These are phyloP conservation scores for Candida verbasci DNA, from an alignment of 805 yeast genomes.

Conservation along the genomic window DNA sequence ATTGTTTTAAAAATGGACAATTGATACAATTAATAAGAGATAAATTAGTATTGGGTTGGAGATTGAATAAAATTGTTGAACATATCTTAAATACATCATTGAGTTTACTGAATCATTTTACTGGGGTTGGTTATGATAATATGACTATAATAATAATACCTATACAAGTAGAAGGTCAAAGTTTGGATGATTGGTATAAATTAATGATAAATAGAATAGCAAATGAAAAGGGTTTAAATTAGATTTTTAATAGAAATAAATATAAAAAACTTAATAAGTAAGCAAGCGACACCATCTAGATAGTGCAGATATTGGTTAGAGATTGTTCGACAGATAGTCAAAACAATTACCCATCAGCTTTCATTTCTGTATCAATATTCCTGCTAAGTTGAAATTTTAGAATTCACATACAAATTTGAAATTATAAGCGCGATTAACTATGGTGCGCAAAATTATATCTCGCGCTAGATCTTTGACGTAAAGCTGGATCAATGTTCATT, in stretches of 20 bases:
- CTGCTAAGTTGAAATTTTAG: too few species aligned
- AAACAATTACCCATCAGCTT: too few species aligned
- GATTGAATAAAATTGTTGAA: conserved; percentile 55
- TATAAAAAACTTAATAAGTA: too few species aligned
- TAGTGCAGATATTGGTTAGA: too few species aligned
- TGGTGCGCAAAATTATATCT: too few species aligned
- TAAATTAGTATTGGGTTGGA: conserved; percentile 53
- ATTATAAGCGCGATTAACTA: too few species aligned
- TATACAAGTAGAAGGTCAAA: conserved; percentile 41
- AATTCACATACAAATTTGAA: too few species aligned
- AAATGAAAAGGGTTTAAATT: conserved; percentile 17
- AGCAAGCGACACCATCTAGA: too few species aligned
- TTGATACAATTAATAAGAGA: conserved; percentile 52
- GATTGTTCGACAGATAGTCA: too few species aligned
- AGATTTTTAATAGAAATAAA: not conserved
- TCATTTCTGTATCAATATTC: too few species aligned
- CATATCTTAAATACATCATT: conserved; percentile 61
- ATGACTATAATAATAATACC: conserved; percentile 74
- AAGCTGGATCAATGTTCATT: too few species aligned
- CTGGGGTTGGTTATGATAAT: conserved; percentile 80
- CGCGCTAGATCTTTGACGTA: too few species aligned
- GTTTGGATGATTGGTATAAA: conserved; percentile 55
- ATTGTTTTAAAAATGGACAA: conserved; percentile 50
- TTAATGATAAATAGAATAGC: conserved; percentile 41
- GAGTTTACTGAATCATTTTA: conserved; percentile 64